Evolutionary conservation across 345 rosid genomes (phyloP).

Genomic region (Kernera saxatilis): DNA sequence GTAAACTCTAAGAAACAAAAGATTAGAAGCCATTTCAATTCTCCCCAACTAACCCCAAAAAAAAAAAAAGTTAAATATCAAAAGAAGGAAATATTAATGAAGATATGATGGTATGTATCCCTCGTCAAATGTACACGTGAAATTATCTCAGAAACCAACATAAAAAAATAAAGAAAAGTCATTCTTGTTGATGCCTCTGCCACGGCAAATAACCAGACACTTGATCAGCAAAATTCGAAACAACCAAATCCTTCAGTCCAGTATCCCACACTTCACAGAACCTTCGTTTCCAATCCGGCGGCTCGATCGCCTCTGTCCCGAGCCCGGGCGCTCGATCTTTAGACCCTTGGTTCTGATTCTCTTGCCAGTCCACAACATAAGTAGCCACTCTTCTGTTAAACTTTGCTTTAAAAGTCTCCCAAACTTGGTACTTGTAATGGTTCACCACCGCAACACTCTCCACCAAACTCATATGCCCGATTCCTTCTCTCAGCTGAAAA

Average conservation of each 20-base stretch:
- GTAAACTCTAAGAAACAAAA: constrained; percentile 2
- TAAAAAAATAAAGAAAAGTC: background rate
- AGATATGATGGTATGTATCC: background rate
- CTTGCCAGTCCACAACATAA: constrained; percentile 92
- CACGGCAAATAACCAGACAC: constrained; percentile 68
- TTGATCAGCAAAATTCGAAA: constrained; percentile 69
- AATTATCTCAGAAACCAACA: constrained; percentile 6
- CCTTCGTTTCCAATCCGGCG: constrained; percentile 62
- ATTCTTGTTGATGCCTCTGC: constrained; percentile 49
- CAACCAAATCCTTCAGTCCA: constrained; percentile 70
- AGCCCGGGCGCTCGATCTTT: constrained; percentile 93
- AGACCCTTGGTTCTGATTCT: constrained; percentile 83
- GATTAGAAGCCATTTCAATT: background rate
- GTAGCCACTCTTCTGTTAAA: constrained; percentile 91
- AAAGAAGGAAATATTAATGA: constrained; percentile 6
- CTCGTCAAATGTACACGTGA: constrained; percentile 9
- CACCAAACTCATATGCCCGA: constrained; percentile 52
- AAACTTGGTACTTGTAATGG: constrained; percentile 97
- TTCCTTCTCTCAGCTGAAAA: constrained; percentile 57
- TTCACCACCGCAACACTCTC: constrained; percentile 65
- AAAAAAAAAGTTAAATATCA: background rate
- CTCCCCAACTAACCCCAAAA: background rate
- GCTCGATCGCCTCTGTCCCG: constrained; percentile 86
- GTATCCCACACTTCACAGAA: constrained; percentile 99
- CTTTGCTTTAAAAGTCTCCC: constrained; percentile 87